These are phyloP conservation scores for Mucor indicus DNA, from an alignment of 371 early-diverging fungal genomes.

Conservation along the genomic window DNA sequence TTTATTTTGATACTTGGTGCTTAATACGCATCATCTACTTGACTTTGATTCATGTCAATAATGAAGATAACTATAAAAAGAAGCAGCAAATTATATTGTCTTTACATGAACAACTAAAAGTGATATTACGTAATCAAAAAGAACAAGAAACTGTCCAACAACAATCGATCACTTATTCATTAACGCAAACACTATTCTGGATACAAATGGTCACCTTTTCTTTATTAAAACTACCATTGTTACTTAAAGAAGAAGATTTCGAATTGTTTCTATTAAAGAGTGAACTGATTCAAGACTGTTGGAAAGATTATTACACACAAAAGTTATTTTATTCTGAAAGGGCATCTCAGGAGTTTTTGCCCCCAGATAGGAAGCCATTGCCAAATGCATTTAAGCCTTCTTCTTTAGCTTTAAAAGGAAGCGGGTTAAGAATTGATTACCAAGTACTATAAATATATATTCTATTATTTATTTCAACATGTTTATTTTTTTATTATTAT, in stretches of 20 bases:
- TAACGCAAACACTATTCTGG: conserved; percentile 41
- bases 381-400: conserved; percentile 44
- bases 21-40: conserved; percentile 30
- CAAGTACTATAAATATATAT: conserved; percentile 32
- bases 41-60: conserved; percentile 9
- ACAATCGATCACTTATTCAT: conserved; percentile 22
- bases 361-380: conserved; percentile 36
- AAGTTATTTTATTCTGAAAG: conserved; percentile 29
- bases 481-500: not conserved
- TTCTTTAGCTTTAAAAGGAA: conserved; percentile 35
- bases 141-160: conserved; percentile 12
- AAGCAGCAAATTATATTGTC: not conserved
- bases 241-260: conserved; percentile 29
- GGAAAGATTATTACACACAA: conserved; percentile 32
- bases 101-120: conserved; percentile 2
- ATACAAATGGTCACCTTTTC: conserved; percentile 41
- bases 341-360: conserved; percentile 26
- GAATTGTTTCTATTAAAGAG: conserved; percentile 23
- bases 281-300: conserved; percentile 25
- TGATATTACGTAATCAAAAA: not conserved
- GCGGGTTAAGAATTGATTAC: conserved; percentile 34
- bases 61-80: not conserved
- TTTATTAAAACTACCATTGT: conserved; percentile 27
- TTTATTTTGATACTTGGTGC: conserved; percentile 30
- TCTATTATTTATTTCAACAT: too few relatives aligned